phyloP scores from a whole-genome alignment of 1,284 basidiomycete genomes.

The Dichomitus squalens region DNA sequence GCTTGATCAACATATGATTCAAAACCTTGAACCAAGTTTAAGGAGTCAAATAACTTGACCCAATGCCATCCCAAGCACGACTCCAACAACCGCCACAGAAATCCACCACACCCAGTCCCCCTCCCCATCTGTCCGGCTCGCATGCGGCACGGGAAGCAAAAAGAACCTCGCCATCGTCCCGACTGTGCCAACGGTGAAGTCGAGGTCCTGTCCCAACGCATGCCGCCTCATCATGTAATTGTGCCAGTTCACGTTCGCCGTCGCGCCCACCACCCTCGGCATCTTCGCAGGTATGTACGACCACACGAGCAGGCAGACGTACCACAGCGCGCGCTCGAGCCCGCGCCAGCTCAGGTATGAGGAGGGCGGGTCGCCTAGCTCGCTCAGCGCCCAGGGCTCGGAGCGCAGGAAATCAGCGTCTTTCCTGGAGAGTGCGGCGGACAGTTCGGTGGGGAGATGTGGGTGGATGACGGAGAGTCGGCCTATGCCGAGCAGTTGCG shows the following conservation, averaged over 20 bases:
- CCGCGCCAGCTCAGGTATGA: constrained; percentile 9
- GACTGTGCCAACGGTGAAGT: constrained; percentile 23
- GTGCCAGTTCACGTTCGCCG: constrained; percentile 29
- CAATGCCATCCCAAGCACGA: constrained; percentile 5
- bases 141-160: constrained; percentile 24
- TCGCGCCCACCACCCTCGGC: constrained; percentile 31
- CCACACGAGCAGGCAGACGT: constrained; percentile 18
- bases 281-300: constrained; percentile 18
- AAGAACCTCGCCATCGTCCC: constrained; percentile 28
- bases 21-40: background rate
- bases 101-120: constrained; percentile 6
- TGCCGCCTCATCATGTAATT: constrained; percentile 29
- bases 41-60: constrained; percentile 3
- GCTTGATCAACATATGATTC: too few relatives aligned
- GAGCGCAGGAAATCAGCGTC: constrained; percentile 6
- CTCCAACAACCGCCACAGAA: constrained; percentile 3
- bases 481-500: constrained; percentile 81
- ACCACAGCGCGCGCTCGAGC: constrained; percentile 15
- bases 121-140: background rate
- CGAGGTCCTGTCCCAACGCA: constrained; percentile 19
- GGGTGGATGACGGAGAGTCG: constrained; percentile 69
- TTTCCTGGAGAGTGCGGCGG: background rate
- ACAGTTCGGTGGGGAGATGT: constrained; percentile 41
- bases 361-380: constrained; percentile 11
- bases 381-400: constrained; percentile 5